Evolutionary conservation across 768 basidiomycete species (phyloP), one percentile per base, ranked within the genome.

Genomic region (Lactarius hatsudake): DNA sequence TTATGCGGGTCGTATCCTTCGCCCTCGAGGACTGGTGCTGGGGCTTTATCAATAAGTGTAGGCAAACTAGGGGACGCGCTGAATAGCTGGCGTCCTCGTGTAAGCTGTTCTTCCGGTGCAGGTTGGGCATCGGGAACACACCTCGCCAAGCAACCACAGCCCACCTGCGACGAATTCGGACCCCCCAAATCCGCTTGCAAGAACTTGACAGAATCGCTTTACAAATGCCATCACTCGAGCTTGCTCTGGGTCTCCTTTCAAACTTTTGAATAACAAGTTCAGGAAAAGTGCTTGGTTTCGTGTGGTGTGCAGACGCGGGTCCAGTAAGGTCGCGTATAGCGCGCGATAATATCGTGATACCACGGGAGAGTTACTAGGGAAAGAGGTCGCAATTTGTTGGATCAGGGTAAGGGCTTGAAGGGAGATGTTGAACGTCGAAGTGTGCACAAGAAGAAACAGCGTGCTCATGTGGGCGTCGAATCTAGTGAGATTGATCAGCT

Each of bases 261-360:
- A 78, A 2, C 91, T 89, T 72, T 93, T 95, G 85, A 96, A 96
- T 23, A 98, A 76, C 20, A 99, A 78, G 74, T 98, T 98, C 64
- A 99, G 84, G 76, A 96, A 98, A 88, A 98, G 91, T 6, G 95
- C 94, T 75, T 98, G 95, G 74, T 98, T 98, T 2, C 89, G 90
- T 15, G 94, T 94, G 2, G 83, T 81, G 3, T 88, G 82, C 1
- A 99, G 83, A 17, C 96, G 87, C 1, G 81, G 78, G 72, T 99
- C 96, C 59, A 90, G 86, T 5, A 99, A 79, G 3, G 94, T 94
- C 23, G 88, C 86, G 72, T 98, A 99, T 0, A 99, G 80, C 0
- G 93, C 87, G 48, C 94, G 88, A 78, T 89, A 92, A 74, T 87
- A 93, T 20, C 90, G 80, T 69, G 89, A 84, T 4, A 81, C 77